phyloP scores from a whole-genome alignment of 2,329 filamentous ascomycete species.

The Hymenoscyphus albidus region DNA sequence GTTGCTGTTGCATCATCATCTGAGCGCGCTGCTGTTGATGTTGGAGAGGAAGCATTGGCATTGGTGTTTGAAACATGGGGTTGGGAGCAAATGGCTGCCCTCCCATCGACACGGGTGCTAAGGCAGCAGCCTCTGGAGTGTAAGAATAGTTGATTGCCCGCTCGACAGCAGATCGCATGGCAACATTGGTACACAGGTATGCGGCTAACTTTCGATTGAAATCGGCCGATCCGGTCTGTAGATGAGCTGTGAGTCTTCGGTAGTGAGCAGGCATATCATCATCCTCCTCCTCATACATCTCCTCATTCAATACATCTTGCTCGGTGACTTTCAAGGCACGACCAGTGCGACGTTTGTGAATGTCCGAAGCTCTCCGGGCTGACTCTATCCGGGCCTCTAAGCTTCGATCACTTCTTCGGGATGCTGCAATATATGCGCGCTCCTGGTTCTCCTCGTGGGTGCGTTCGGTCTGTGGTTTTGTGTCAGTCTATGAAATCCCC shows the following conservation, averaged over 20 bases:
- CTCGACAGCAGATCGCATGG: conserved; percentile 48
- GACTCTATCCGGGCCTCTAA: conserved; percentile 86
- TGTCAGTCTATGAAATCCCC: conserved; percentile 12
- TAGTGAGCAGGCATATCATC: conserved; percentile 70
- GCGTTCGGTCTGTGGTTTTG: conserved; percentile 57
- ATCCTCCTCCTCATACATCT: conserved; percentile 96
- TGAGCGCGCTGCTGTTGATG: conserved; percentile 13
- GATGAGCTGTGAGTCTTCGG: conserved; percentile 57
- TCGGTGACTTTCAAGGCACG: conserved; percentile 77
- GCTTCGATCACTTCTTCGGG: conserved; percentile 78
- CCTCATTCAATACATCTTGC: conserved; percentile 82
- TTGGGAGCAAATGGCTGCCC: conserved; percentile 32
- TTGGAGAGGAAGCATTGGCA: conserved; percentile 29
- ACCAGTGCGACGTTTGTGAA: conserved; percentile 84
- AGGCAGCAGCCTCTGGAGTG: conserved; percentile 12
- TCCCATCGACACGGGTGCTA: conserved; percentile 33
- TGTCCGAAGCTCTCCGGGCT: conserved; percentile 80
- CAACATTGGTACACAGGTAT: conserved; percentile 55
- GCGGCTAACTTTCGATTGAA: conserved; percentile 35
- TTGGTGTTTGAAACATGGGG: conserved; percentile 22
- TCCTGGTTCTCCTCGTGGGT: conserved; percentile 81
- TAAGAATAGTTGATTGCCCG: conserved; percentile 42
- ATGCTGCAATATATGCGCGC: conserved; percentile 88
- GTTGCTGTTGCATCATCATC: conserved; percentile 15
- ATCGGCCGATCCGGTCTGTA: conserved; percentile 35